A percentile compares a stretch with the other conserved stretches of the same genome.
phyloP scores from a whole-genome alignment of 352 stramenopile genomes.

The Globisporangium cylindrosporum region DNA sequence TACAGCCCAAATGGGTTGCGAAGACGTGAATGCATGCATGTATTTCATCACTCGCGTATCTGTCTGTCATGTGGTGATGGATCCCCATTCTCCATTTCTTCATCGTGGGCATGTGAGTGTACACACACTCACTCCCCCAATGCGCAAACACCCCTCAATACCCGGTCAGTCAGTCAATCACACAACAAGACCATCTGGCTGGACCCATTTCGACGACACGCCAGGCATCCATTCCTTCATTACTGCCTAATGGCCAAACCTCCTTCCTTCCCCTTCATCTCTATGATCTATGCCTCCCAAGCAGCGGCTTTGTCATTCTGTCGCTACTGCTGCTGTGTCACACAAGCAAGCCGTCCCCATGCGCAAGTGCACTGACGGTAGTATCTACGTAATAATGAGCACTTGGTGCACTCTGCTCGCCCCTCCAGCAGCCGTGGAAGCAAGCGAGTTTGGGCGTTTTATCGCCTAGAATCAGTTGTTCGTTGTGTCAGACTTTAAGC shows the following conservation, averaged over 20 bases:
- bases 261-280: background rate
- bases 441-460: background rate
- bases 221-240: background rate
- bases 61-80: too few relatives aligned
- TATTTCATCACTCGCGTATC: too few relatives aligned
- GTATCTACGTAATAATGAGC: too few relatives aligned
- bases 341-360: background rate
- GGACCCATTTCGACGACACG: background rate
- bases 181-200: background rate
- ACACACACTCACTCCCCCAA: background rate
- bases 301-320: background rate
- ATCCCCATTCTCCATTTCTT: background rate
- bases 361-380: too few relatives aligned
- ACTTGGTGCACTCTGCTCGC: background rate
- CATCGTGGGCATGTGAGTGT: background rate
- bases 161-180: background rate
- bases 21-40: too few relatives aligned
- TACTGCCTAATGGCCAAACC: background rate
- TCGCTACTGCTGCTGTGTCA: background rate
- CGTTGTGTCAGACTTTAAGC: too few relatives aligned
- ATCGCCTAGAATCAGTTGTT: too few relatives aligned
- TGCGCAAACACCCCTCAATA: background rate
- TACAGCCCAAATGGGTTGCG: too few relatives aligned
- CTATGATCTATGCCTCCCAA: background rate
- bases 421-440: background rate